A percentile compares a stretch with the other conserved stretches of the same genome.
These are phyloP conservation scores for Fonsecaea pedrosoi DNA, from an alignment of 2,329 filamentous ascomycete genomes.

Conservation along the genomic window DNA sequence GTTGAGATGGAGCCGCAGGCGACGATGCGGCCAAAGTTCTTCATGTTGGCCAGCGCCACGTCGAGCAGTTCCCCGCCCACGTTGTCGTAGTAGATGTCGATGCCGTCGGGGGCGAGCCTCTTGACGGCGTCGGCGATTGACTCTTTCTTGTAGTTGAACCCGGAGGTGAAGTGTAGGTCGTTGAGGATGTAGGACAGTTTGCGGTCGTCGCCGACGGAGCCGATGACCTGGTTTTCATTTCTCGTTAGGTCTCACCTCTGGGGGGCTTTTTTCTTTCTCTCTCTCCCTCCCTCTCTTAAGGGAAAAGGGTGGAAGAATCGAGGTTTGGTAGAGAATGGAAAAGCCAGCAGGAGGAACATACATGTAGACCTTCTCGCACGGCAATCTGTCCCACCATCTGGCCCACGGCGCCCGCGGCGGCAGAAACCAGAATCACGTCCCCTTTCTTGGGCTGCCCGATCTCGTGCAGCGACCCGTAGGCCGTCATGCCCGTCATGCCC, in stretches of 20 bases:
- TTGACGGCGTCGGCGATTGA: slow-evolving; percentile 65
- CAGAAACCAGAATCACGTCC: slow-evolving; percentile 75
- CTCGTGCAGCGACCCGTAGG: slow-evolving; percentile 70
- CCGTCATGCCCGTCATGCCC: slow-evolving; percentile 73
- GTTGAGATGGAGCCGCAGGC: slow-evolving; percentile 67
- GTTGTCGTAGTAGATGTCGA: slow-evolving; percentile 78
- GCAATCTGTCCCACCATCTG: slow-evolving; percentile 77
- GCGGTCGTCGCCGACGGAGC: slow-evolving; percentile 73
- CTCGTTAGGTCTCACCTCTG: too few relatives aligned
- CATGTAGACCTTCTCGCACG: slow-evolving; percentile 70
- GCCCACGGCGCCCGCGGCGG: slow-evolving; percentile 75
- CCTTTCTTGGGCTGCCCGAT: slow-evolving; percentile 72
- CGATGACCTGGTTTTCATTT: slow-evolving; percentile 62
- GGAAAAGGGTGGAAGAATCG: too few relatives aligned
- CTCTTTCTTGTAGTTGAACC: slow-evolving; percentile 82
- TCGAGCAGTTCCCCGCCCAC: slow-evolving; percentile 72
- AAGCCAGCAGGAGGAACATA: slow-evolving; percentile 12
- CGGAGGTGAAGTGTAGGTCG: slow-evolving; percentile 68
- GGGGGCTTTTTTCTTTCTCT: background rate
- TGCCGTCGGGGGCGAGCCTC: slow-evolving; percentile 70
- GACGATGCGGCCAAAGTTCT: slow-evolving; percentile 64
- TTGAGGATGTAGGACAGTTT: slow-evolving; percentile 73
- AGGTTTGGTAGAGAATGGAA: background rate
- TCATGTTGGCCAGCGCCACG: slow-evolving; percentile 65
- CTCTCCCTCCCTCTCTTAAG: background rate